Percentiles rank a stretch among this genome's conserved stretches.
Evolutionary conservation across 23 red algal species (phyloP).

Genomic region (Pyropia yezoensis): DNA sequence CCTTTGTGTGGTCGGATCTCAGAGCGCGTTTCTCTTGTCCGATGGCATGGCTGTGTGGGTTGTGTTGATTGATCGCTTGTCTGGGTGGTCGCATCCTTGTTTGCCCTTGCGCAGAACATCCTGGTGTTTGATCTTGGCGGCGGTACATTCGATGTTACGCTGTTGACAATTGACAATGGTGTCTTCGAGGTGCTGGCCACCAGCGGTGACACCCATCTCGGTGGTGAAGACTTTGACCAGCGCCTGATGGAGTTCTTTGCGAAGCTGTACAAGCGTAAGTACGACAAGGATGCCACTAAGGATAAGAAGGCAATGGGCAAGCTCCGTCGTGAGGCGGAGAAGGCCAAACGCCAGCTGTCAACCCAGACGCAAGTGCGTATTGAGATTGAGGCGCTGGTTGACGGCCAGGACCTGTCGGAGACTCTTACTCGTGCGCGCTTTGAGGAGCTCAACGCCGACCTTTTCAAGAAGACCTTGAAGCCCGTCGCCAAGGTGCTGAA

Average conservation of each 20-base stretch:
- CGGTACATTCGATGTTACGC: constrained; percentile 97
- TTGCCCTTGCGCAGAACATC: constrained; percentile 25
- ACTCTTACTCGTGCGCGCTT: constrained; percentile 89
- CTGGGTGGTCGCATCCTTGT: too few relatives aligned
- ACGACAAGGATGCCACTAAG: constrained; percentile 63
- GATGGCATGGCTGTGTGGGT: too few relatives aligned
- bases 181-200: constrained; percentile 97
- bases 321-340: constrained; percentile 90
- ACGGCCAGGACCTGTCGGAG: constrained; percentile 83
- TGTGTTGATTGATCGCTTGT: too few relatives aligned
- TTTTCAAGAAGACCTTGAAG: constrained; percentile 96
- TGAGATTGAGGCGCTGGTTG: constrained; percentile 89
- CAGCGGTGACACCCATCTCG: constrained; percentile 96
- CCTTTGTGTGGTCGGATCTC: too few relatives aligned
- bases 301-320: constrained; percentile 92
- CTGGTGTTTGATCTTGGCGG: constrained; percentile 98
- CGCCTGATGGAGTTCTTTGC: constrained; percentile 96
- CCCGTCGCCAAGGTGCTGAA: constrained; percentile 87
- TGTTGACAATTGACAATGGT: constrained; percentile 90
- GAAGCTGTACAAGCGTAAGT: constrained; percentile 90
- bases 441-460: constrained; percentile 93
- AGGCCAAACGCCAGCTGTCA: constrained; percentile 87
- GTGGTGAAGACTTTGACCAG: constrained; percentile 98
- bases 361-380: constrained; percentile 92
- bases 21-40: too few relatives aligned